A percentile compares a stretch with the other conserved stretches of the same genome.
These are phyloP conservation scores for Pythium sp. DNA, from an alignment of 352 stramenopile species.

Conservation along the genomic window DNA sequence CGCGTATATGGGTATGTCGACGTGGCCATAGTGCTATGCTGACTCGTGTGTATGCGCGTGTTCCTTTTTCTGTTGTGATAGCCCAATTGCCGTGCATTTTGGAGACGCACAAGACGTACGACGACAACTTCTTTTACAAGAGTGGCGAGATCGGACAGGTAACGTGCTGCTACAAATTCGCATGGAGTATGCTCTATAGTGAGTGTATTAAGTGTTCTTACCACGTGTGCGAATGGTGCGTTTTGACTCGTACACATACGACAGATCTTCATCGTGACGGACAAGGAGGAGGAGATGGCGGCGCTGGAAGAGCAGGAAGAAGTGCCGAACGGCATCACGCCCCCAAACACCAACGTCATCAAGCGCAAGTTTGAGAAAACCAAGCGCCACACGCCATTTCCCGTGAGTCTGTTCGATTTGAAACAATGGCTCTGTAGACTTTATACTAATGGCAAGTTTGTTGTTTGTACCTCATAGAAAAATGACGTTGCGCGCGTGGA, in stretches of 20 bases:
- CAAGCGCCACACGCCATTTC: constrained; percentile 77
- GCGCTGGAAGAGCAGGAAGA: constrained; percentile 64
- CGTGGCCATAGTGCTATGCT: constrained; percentile 7
- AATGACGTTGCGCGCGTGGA: constrained; percentile 77
- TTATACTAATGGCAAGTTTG: not conserved
- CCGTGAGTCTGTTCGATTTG: constrained; percentile 31
- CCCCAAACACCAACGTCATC: constrained; percentile 83
- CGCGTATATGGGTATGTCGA: not conserved
- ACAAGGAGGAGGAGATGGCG: constrained; percentile 71
- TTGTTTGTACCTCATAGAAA: constrained; percentile 44
- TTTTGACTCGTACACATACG: not conserved
- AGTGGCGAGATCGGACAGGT: constrained; percentile 86
- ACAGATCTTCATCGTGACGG: constrained; percentile 82
- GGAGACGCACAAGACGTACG: constrained; percentile 89
- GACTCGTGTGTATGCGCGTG: not conserved
- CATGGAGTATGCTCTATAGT: not conserved
- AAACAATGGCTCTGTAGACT: not conserved
- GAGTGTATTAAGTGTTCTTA: not conserved
- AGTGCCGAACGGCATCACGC: constrained; percentile 69
- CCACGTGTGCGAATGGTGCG: not conserved
- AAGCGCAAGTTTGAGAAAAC: constrained; percentile 89
- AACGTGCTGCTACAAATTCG: not conserved
- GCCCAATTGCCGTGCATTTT: constrained; percentile 83
- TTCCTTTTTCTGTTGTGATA: constrained; percentile 20
- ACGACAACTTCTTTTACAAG: constrained; percentile 89